A percentile compares a stretch with the other conserved stretches of the same genome.
Evolutionary conservation across 2,329 filamentous ascomycete species (phyloP).

Genomic region (Cladosporium sp.): DNA sequence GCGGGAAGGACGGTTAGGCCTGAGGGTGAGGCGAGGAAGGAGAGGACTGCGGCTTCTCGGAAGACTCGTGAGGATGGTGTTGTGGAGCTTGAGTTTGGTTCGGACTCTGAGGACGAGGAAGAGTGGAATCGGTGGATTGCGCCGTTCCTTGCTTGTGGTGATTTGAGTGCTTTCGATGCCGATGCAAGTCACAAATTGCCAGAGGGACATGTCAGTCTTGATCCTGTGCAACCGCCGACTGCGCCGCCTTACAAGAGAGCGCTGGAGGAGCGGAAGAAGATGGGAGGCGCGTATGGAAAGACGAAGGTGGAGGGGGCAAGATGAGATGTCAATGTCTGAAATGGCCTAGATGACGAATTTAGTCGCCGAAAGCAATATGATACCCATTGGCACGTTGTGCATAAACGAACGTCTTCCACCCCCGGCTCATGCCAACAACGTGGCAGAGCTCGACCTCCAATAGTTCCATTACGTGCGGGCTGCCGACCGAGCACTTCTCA

Average conservation of each 20-base stretch:
- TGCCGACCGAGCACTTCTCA: too few species aligned
- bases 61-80: slow-evolving; percentile 49
- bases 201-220: slow-evolving; percentile 80
- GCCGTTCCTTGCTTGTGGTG: slow-evolving; percentile 95
- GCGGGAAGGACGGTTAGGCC: slow-evolving; percentile 58
- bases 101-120: slow-evolving; percentile 43
- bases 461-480: too few species aligned
- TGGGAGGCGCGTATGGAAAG: slow-evolving; percentile 77
- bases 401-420: too few species aligned
- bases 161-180: slow-evolving; percentile 90
- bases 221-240: slow-evolving; percentile 92
- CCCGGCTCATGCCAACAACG: too few species aligned
- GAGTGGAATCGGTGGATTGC: slow-evolving; percentile 75
- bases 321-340: not conserved
- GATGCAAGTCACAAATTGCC: slow-evolving; percentile 92
- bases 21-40: slow-evolving; percentile 9
- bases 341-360: too few species aligned
- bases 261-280: slow-evolving; percentile 76
- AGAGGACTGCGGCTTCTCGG: slow-evolving; percentile 32
- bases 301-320: slow-evolving; percentile 51
- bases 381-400: too few species aligned
- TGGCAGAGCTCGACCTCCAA: too few species aligned
- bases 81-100: slow-evolving; percentile 51
- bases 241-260: slow-evolving; percentile 93
- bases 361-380: too few species aligned